Conservation (phyloP, 1,139 yeast genomes). For the Pichia norvegensis region DNA sequence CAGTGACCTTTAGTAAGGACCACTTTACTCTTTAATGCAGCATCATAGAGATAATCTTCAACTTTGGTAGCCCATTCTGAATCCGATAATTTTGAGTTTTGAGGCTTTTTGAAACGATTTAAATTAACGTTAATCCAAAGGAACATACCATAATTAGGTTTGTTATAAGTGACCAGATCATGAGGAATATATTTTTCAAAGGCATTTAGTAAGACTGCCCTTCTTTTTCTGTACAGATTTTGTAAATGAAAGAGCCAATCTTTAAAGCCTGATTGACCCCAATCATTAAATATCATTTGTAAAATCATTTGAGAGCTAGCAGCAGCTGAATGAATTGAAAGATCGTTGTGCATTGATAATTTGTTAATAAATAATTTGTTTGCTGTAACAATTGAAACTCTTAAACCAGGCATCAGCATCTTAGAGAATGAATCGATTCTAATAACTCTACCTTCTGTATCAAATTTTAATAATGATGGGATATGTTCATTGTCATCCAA, state of each 20-base stretch:
- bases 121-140: constrained; percentile 42
- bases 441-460: constrained; percentile 74
- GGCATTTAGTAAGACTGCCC: constrained; percentile 48
- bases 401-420: constrained; percentile 82
- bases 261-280: constrained; percentile 64
- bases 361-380: constrained; percentile 51
- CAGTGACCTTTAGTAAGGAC: constrained; percentile 51
- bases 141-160: constrained; percentile 55
- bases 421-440: constrained; percentile 89
- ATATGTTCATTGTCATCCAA: constrained; percentile 35
- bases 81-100: constrained; percentile 22
- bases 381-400: constrained; percentile 75
- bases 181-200: constrained; percentile 37
- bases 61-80: constrained; percentile 36
- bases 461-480: constrained; percentile 64
- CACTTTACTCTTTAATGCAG: constrained; percentile 38
- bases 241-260: constrained; percentile 79
- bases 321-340: constrained; percentile 44
- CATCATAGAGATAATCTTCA: constrained; percentile 38
- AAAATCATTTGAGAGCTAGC: constrained; percentile 39
- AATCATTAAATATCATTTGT: constrained; percentile 37
- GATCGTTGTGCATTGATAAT: constrained; percentile 42
- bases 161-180: constrained; percentile 37
- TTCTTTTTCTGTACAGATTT: constrained; percentile 59
- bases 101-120: constrained; percentile 41